Conservation (phyloP, 306 rosid genomes). For the Quercus glauca region DNA sequence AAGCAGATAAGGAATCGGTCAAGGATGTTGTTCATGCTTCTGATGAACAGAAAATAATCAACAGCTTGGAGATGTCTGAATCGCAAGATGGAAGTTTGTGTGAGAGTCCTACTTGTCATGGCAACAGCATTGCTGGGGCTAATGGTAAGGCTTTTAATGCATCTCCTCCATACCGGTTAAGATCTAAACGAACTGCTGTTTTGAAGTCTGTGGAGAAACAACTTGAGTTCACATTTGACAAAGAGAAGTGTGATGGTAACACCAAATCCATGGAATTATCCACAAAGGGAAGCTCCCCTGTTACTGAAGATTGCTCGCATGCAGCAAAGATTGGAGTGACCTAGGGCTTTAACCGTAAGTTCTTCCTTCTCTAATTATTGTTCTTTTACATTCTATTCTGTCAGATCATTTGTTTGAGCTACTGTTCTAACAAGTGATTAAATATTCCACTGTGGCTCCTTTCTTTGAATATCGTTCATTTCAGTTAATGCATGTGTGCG, state of each 20-base stretch:
- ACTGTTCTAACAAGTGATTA: not conserved
- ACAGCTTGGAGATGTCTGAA: constrained; percentile 31
- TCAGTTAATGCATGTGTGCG: not conserved
- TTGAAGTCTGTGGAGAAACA: constrained; percentile 91
- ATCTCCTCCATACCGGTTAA: constrained; percentile 92
- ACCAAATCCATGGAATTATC: constrained; percentile 35
- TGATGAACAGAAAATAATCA: constrained; percentile 32
- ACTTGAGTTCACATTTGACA: constrained; percentile 72
- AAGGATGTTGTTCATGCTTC: constrained; percentile 30
- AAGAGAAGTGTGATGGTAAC: constrained; percentile 50
- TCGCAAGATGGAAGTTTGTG: constrained; percentile 39
- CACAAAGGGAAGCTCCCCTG: constrained; percentile 32
- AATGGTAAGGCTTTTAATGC: constrained; percentile 68
- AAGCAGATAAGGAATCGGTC: constrained; percentile 32
- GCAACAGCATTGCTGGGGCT: constrained; percentile 31
- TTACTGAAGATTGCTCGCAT: constrained; percentile 46
- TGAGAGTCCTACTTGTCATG: constrained; percentile 50
- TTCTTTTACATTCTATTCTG: constrained; percentile 3
- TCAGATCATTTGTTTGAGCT: not conserved
- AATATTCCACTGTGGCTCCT: not conserved
- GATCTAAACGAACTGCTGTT: constrained; percentile 73
- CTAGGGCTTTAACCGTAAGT: constrained; percentile 52
- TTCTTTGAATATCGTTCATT: not conserved
- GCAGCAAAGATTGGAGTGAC: constrained; percentile 55
- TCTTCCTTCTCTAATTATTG: constrained; percentile 8